These are phyloP conservation scores for Cantharellus cinnabarinus DNA, from an alignment of 768 basidiomycete genomes.

Conservation along the genomic window DNA sequence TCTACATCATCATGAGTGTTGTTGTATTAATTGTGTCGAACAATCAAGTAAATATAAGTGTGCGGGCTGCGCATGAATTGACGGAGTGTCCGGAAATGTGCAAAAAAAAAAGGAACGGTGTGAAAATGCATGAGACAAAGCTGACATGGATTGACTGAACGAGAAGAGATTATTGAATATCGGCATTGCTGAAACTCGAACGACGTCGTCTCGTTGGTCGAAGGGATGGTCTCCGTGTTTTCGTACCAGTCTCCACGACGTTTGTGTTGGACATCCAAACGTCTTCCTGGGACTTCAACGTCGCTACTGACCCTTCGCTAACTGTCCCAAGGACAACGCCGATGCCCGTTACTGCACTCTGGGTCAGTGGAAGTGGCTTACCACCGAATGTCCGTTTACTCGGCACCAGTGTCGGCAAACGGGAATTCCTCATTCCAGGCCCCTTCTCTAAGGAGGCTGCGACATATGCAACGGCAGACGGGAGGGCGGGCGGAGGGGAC, in stretches of 20 bases:
- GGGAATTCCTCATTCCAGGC: conserved; percentile 20
- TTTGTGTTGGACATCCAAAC: conserved; percentile 60
- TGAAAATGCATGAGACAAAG: not conserved
- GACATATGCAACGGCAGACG: conserved; percentile 28
- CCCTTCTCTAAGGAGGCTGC: conserved; percentile 38
- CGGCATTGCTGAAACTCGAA: conserved; percentile 75
- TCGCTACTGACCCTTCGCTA: no score
- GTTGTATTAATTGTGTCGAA: not conserved
- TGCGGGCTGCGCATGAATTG: not conserved
- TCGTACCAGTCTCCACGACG: conserved; percentile 52
- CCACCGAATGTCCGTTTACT: conserved; percentile 26
- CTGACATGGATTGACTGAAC: not conserved
- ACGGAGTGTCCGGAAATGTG: not conserved
- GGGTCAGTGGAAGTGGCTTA: not conserved
- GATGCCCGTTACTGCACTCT: not conserved
- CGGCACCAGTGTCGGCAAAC: conserved; percentile 49
- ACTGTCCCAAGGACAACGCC: not conserved
- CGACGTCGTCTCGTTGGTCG: conserved; percentile 54
- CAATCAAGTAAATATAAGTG: not conserved
- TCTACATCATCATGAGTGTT: no score
- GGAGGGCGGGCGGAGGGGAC: conserved; percentile 17
- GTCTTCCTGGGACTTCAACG: conserved; percentile 14
- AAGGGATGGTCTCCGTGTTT: conserved; percentile 52
- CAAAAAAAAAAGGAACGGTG: not conserved
- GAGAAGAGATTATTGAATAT: conserved; percentile 36